Conservation (phyloP, 345 rosid species). For the Boechera retrofracta region DNA sequence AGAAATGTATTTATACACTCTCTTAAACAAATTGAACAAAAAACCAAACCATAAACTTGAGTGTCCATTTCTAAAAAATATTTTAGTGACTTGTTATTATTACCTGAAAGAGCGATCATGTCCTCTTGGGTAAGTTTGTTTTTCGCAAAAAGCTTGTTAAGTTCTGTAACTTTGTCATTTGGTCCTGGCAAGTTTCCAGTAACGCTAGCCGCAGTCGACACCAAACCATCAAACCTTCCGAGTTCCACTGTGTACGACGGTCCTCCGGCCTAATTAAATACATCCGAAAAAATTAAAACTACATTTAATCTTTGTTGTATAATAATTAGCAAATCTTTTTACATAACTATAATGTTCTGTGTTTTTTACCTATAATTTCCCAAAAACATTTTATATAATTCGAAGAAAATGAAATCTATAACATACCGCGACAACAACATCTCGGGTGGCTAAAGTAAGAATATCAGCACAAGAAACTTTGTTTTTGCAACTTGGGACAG, state of each 20-base stretch:
- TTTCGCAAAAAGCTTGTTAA: slow-evolving; percentile 60
- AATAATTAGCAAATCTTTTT: neutral
- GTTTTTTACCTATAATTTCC: neutral
- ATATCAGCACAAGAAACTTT: slow-evolving; percentile 89
- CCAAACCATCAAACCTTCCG: slow-evolving; percentile 80
- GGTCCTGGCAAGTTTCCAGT: slow-evolving; percentile 73
- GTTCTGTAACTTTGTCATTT: slow-evolving; percentile 56
- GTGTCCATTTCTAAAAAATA: neutral
- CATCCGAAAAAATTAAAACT: neutral
- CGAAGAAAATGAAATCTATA: neutral
- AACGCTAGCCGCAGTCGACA: slow-evolving; percentile 63
- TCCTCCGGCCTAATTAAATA: slow-evolving; percentile 61
- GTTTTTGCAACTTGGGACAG: slow-evolving; percentile 57
- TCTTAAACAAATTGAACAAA: neutral
- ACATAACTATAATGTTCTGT: neutral
- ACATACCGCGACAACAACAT: slow-evolving; percentile 63
- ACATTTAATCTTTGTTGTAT: neutral
- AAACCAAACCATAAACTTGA: neutral
- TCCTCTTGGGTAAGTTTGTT: slow-evolving; percentile 66
- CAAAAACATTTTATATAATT: neutral
- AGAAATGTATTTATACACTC: too few relatives aligned
- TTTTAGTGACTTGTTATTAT: neutral
- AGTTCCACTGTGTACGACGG: slow-evolving; percentile 68
- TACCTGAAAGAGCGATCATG: slow-evolving; percentile 94
- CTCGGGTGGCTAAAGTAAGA: slow-evolving; percentile 82